These are phyloP conservation scores for Hansenula sp. DNA, from an alignment of 1,139 yeast genomes.

Conservation along the genomic window DNA sequence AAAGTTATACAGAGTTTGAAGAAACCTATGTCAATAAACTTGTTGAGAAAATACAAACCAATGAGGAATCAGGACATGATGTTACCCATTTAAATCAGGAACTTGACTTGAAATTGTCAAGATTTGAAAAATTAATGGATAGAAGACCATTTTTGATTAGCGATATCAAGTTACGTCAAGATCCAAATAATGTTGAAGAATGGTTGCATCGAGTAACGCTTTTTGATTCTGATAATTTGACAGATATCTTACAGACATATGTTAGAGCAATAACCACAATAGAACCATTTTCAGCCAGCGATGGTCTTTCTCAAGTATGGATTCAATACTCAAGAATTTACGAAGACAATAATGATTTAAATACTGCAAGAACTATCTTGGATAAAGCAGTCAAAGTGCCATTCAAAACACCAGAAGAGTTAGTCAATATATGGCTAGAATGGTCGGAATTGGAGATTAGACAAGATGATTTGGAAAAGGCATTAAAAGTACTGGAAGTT, in stretches of 20 bases:
- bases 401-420: constrained; percentile 55
- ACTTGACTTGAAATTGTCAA: constrained; percentile 41
- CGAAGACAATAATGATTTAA: constrained; percentile 48
- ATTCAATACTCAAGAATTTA: constrained; percentile 63
- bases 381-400: constrained; percentile 73
- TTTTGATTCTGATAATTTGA: constrained; percentile 30
- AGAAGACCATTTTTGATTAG: constrained; percentile 54
- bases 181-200: constrained; percentile 54
- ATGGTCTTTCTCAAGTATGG: constrained; percentile 57
- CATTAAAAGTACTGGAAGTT: constrained; percentile 47
- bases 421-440: constrained; percentile 62
- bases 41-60: constrained; percentile 27
- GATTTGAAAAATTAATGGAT: constrained; percentile 54
- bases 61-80: constrained; percentile 12
- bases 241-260: constrained; percentile 50
- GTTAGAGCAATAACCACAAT: constrained; percentile 66
- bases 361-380: constrained; percentile 60
- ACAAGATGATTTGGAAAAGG: constrained; percentile 46
- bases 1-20: constrained; percentile 59
- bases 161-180: constrained; percentile 63
- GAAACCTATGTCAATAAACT: constrained; percentile 43
- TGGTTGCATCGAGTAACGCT: constrained; percentile 66
- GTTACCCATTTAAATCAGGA: constrained; percentile 17
- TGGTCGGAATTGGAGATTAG: constrained; percentile 71
- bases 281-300: constrained; percentile 53